A percentile compares a stretch with the other conserved stretches of the same genome.
phyloP scores from a whole-genome alignment of 192 early-diverging fungal genomes.

The Coemansia sp. region DNA sequence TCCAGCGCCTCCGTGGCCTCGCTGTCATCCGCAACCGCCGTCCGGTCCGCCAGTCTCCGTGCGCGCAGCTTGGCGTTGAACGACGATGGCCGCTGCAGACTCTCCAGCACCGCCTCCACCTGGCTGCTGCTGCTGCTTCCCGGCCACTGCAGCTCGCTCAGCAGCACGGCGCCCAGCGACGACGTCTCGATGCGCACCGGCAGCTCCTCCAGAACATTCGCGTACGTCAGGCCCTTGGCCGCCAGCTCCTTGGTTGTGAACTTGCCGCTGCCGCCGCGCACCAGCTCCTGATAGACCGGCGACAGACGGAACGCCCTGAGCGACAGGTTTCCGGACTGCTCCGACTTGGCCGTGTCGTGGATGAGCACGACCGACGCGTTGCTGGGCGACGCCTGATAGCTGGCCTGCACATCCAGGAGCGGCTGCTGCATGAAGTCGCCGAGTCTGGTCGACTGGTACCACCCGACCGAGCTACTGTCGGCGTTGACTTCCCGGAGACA shows the following conservation, averaged over 20 bases:
- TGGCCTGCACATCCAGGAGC: conserved; percentile 86
- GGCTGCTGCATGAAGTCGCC: conserved; percentile 87
- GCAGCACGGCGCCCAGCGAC: conserved; percentile 72
- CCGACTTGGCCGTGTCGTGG: conserved; percentile 84
- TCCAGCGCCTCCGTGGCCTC: conserved; percentile 32
- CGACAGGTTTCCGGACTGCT: conserved; percentile 80
- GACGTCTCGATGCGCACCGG: conserved; percentile 87
- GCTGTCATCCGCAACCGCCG: conserved; percentile 62
- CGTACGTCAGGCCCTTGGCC: conserved; percentile 76
- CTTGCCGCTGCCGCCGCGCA: conserved; percentile 72
- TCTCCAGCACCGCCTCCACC: conserved; percentile 65
- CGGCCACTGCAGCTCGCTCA: conserved; percentile 67
- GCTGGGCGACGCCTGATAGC: conserved; percentile 83
- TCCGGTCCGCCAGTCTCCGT: conserved; percentile 60
- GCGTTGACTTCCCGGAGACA: conserved; percentile 90
- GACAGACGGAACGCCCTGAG: conserved; percentile 88
- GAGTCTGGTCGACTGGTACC: conserved; percentile 92
- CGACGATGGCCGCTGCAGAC: conserved; percentile 59
- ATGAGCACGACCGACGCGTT: conserved; percentile 87
- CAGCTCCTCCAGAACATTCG: conserved; percentile 86
- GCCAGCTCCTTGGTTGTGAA: conserved; percentile 83
- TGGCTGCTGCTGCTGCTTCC: conserved; percentile 16
- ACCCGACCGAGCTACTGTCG: conserved; percentile 95
- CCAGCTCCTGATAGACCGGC: conserved; percentile 79
- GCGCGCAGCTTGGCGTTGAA: conserved; percentile 61